phyloP scores from a whole-genome alignment of 805 yeast species.

The Barnettozyma botsteinii region DNA sequence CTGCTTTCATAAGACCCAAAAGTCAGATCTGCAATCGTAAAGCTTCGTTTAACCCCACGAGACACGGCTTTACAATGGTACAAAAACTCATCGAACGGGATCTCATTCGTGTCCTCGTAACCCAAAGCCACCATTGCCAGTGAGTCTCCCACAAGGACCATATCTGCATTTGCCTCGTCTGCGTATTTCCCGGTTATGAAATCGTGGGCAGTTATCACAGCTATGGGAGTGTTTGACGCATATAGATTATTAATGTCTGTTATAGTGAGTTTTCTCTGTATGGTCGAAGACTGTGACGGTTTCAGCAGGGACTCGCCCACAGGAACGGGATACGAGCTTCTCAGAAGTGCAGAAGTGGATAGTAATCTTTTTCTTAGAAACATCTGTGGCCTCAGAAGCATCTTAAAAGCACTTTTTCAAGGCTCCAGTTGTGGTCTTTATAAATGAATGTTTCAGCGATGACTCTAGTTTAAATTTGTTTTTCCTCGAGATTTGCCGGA shows the following conservation, averaged over 20 bases:
- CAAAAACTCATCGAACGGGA: constrained; percentile 73
- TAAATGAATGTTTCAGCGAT: too few relatives aligned
- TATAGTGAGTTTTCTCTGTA: constrained; percentile 27
- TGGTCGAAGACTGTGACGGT: background rate
- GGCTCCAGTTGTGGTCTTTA: too few relatives aligned
- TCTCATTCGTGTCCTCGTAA: constrained; percentile 64
- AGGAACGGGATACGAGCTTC: background rate
- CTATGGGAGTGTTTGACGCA: constrained; percentile 33
- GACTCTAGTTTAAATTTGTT: too few relatives aligned
- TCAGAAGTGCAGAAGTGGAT: background rate
- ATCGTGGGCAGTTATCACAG: constrained; percentile 83
- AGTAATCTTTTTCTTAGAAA: background rate
- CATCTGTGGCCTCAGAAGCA: too few relatives aligned
- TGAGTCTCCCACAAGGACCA: constrained; percentile 84
- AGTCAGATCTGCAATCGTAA: constrained; percentile 80
- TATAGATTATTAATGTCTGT: constrained; percentile 34
- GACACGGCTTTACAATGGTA: constrained; percentile 72
- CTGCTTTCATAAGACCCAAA: constrained; percentile 79
- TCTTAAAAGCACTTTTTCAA: too few relatives aligned
- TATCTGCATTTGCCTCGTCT: constrained; percentile 59
- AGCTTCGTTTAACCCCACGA: constrained; percentile 60
- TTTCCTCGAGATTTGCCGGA: too few relatives aligned
- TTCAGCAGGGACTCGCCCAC: background rate
- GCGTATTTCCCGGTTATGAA: constrained; percentile 70
- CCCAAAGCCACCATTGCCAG: constrained; percentile 91